Conservation (phyloP, 257 asterid species). For the Solanum verrucosum region DNA sequence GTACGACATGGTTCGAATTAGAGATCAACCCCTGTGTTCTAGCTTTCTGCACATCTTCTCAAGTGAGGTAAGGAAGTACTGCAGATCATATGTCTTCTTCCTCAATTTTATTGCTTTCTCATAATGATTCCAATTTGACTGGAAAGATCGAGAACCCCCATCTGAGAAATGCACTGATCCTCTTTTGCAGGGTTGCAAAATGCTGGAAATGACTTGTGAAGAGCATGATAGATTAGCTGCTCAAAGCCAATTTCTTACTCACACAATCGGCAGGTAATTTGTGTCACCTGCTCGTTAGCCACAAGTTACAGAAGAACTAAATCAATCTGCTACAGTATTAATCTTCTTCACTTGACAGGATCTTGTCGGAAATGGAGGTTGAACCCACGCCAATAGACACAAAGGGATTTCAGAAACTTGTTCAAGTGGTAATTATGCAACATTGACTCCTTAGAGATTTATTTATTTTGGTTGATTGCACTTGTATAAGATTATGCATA, state of each 20-base stretch:
- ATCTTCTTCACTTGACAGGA: slow-evolving; percentile 29
- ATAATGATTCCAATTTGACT: background rate
- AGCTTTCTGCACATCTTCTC: slow-evolving; percentile 59
- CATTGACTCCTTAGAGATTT: background rate
- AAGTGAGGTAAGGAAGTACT: slow-evolving; percentile 37
- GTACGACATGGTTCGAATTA: slow-evolving; percentile 62
- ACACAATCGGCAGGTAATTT: slow-evolving; percentile 67
- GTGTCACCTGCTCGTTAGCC: background rate
- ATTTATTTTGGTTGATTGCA: background rate
- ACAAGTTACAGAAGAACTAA: background rate
- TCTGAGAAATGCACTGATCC: background rate
- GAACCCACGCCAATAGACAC: slow-evolving; percentile 80
- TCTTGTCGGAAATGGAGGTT: slow-evolving; percentile 57
- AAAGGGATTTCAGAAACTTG: slow-evolving; percentile 77
- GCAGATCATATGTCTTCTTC: background rate
- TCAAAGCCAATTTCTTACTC: slow-evolving; percentile 75
- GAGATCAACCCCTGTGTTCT: slow-evolving; percentile 47
- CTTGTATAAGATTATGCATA: background rate
- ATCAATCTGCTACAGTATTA: background rate
- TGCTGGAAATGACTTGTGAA: slow-evolving; percentile 86
- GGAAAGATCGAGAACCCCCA: background rate
- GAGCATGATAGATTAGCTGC: slow-evolving; percentile 78
- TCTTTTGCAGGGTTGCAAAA: slow-evolving; percentile 63
- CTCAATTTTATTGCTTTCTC: background rate
- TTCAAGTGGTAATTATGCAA: slow-evolving; percentile 58